Evolutionary conservation across 2,329 filamentous ascomycete genomes (phyloP), one percentile per base, ranked within the genome.

Genomic region (Cladosporium sphaerospermum): DNA sequence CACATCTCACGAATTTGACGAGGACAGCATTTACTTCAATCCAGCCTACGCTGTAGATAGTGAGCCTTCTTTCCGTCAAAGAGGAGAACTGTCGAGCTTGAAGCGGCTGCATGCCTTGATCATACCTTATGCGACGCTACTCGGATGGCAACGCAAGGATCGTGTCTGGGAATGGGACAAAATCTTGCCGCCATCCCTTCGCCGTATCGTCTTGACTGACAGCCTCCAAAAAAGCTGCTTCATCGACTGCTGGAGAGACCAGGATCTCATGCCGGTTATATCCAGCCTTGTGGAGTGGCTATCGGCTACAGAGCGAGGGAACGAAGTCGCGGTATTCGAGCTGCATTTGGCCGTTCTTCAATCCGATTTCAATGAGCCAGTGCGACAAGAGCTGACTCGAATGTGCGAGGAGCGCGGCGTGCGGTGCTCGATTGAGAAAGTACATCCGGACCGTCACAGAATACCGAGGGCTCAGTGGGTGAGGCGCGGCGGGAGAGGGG

Each of bases 141-240:
- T 52, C 33, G 50, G 42, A 19, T 34, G 23, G 10, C 32, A 5
- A 11, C 7, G 42, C 23, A 39, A 39, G 8, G n/a, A 6, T 4
- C n/a, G 11, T 10, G 13, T 32, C 9, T 40, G 9, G 19, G 19
- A 52, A 8, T 52, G 50, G 50, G 4, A 36, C 34, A 9, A 18
- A 3, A 19, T 41, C n/a, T 16, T 52, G 14, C 50, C 50, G 8
- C 28, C 50, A 33, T 44, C 50, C 11, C 50, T 52, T 19, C 50
- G 42, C n/a, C 28, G 14, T 14, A 39, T 46, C 13, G 31, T 34
- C 32, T 37, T 45, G n/a, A 52, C 33, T 10, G 43, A 45, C 36
- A 14, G 45, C 19, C 34, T 52, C 7, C 10, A 40, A 19, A 32
- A 45, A 33, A 31, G 31, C 31, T 37, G 23, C 10, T 13, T 11